Base-by-base conservation (phyloP, 140 eudicot genomes). In the Ambrosia hybrid region DNA sequence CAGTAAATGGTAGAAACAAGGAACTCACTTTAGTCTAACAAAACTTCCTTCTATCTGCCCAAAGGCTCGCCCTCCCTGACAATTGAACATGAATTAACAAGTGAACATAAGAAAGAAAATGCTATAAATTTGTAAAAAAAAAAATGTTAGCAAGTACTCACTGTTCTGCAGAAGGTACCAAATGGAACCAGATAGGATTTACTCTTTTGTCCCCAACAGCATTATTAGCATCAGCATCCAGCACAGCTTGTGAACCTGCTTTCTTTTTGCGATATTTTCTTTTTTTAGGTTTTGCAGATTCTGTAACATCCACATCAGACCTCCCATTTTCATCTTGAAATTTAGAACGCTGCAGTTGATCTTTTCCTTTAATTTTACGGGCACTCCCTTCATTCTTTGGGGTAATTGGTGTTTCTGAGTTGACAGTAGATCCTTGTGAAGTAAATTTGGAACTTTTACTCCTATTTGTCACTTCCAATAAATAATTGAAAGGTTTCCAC, bases 381-480 rank as follows among this genome's bases (percentile, higher is more conserved):
- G 37, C 57, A 67, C 63, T 68, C 43, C 82, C 95, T 71, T 81
- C 91, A 49, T 30, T 62, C 51, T 75, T 84, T 16, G 65, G 79
- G 9, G 71, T 70, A 81, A 59, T 57, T 21, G 62, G 75, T 68
- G 85, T 71, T 68, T 86, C 90, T 71, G 88, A 67, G 73, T 83
- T 88, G 71, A 65, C 72, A 70, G 65, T 62, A 79, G 96, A 79
- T 57, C 91, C 95, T 65, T 81, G 90, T 61, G 79, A 66, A 61
- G 80, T 71, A 78, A 75, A 76, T 73, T 85, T 92, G 3, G 89
- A 82, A 67, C 90, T 80, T 78, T 90, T 94, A 55, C 90, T 88
- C 81, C 89, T 86, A 61, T 88, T 94, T 86, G 97, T 96, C 33
- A 83, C 99, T 83, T 90, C 99, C 74, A 86, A 91, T 73, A 90